Percentiles rank a stretch among this genome's conserved stretches.
Conservation (phyloP, 2,329 filamentous ascomycete genomes). For the Thermothelomyces thermophilus region DNA sequence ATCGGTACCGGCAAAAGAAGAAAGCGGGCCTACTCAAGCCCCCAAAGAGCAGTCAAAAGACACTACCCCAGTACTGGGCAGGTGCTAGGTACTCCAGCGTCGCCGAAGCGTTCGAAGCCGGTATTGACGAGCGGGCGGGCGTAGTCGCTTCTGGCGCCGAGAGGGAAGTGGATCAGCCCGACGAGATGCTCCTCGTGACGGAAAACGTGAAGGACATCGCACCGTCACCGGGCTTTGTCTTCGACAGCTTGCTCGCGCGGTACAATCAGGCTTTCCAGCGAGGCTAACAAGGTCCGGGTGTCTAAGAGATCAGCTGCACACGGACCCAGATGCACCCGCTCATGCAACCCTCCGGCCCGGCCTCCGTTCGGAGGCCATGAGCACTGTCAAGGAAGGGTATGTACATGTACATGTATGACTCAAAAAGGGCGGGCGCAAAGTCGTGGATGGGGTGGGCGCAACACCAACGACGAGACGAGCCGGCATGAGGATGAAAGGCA, state of each 20-base stretch:
- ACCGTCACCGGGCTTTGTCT: slow-evolving; percentile 3
- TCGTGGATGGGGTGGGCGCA: no score
- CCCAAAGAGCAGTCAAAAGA: slow-evolving; percentile 13
- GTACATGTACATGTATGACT: no score
- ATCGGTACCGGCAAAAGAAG: slow-evolving; percentile 35
- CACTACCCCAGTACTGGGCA: slow-evolving; percentile 13
- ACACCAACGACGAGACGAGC: no score
- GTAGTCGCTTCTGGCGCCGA: background rate
- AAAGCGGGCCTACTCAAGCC: slow-evolving; percentile 15
- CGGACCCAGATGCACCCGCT: no score
- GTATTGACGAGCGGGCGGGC: slow-evolving; percentile 15
- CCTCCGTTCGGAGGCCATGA: no score
- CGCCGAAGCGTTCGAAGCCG: slow-evolving; percentile 27
- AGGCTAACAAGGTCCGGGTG: no score
- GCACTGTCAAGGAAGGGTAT: no score
- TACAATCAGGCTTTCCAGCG: slow-evolving; percentile 8
- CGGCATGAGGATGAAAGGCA: no score
- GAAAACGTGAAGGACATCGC: slow-evolving; percentile 6
- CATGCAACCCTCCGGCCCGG: no score
- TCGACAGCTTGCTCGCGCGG: slow-evolving; percentile 10
- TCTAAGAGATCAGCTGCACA: no score
- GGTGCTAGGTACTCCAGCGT: slow-evolving; percentile 22
- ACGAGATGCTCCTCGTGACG: slow-evolving; percentile 17
- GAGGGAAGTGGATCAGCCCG: slow-evolving; percentile 14
- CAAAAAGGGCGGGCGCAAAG: no score